phyloP scores from a whole-genome alignment of 371 early-diverging fungal species.

The Dinochytrium kinnereticum region DNA sequence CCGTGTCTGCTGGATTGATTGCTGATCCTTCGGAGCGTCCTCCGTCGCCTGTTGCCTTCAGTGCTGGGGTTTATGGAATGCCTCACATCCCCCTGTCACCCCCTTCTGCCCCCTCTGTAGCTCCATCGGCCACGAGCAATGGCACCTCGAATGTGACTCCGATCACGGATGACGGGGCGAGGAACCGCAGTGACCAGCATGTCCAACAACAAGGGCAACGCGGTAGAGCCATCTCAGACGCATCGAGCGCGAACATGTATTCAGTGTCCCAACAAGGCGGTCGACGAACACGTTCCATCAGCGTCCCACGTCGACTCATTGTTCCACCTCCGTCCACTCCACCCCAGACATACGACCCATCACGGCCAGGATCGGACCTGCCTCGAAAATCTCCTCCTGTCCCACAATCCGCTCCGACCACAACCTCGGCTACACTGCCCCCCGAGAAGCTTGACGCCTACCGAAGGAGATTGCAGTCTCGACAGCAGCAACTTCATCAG shows the following conservation, averaged over 20 bases:
- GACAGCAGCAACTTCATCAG: too few relatives aligned
- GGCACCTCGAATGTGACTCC: too few relatives aligned
- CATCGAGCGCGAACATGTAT: too few relatives aligned
- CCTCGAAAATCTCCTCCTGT: background rate
- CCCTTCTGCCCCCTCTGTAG: too few relatives aligned
- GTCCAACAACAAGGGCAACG: background rate
- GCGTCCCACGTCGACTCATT: background rate
- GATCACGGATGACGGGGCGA: too few relatives aligned
- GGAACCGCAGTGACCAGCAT: too few relatives aligned
- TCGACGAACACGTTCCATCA: background rate
- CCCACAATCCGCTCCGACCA: background rate
- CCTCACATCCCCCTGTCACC: background rate
- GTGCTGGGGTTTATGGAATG: background rate
- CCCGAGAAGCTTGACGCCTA: constrained; percentile 12
- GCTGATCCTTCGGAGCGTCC: constrained; percentile 4
- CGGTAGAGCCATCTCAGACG: background rate
- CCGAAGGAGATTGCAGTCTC: too few relatives aligned
- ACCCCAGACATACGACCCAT: background rate
- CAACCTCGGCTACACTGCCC: background rate
- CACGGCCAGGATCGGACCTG: background rate
- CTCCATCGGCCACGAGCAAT: too few relatives aligned
- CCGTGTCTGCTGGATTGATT: too few relatives aligned
- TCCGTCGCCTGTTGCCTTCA: background rate
- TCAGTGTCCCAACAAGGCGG: too few relatives aligned
- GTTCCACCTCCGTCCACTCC: background rate